Percentiles rank a stretch among this genome's conserved stretches.
Conservation (phyloP, 1,139 yeast species). For the Pichia inconspicua region DNA sequence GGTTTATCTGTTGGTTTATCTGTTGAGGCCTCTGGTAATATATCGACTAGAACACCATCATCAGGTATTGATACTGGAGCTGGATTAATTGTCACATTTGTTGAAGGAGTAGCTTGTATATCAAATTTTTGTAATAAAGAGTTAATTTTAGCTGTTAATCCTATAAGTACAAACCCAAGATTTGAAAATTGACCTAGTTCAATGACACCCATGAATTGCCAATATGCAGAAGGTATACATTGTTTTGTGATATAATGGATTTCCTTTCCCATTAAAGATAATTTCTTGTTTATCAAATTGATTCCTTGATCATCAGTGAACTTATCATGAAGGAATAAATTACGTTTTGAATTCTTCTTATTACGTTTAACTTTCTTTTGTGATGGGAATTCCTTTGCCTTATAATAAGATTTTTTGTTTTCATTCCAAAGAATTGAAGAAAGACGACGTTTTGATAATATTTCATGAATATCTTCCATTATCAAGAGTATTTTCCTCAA, state of each 20-base stretch:
- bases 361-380: neutral
- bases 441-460: conserved; percentile 9
- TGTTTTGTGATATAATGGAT: conserved; percentile 34
- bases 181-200: conserved; percentile 74
- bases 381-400: conserved; percentile 6
- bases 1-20: too few species aligned
- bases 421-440: conserved; percentile 8
- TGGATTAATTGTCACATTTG: too few species aligned
- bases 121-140: neutral
- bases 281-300: conserved; percentile 16
- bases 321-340: neutral
- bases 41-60: too few species aligned
- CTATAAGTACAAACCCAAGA: conserved; percentile 65
- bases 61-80: too few species aligned
- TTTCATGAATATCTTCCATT: conserved; percentile 20
- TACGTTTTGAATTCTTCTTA: neutral
- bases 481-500: conserved; percentile 35
- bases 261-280: conserved; percentile 13
- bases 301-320: conserved; percentile 11
- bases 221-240: conserved; percentile 44
- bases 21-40: too few species aligned
- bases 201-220: conserved; percentile 58
- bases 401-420: conserved; percentile 4
- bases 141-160: conserved; percentile 37
- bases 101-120: neutral